Evolutionary conservation across 2,329 filamentous ascomycete genomes (phyloP).

Genomic region (Fusarium gaditjirri): DNA sequence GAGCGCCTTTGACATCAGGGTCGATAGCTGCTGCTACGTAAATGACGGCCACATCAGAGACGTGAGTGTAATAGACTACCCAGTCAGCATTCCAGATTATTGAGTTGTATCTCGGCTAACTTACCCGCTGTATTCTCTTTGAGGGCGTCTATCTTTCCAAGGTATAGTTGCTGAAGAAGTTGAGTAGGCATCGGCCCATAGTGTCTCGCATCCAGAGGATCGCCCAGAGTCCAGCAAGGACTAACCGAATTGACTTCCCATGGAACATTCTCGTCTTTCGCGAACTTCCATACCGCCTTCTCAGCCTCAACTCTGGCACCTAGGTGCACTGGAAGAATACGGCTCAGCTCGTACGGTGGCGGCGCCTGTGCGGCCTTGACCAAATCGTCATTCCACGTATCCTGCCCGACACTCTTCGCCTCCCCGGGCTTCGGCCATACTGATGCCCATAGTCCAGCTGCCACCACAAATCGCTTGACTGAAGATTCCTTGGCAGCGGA

Average conservation of each 20-base stretch:
- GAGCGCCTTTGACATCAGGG: conserved; percentile 10
- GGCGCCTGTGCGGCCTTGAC: conserved; percentile 24
- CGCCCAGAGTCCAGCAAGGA: conserved; percentile 28
- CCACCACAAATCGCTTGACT: conserved; percentile 35
- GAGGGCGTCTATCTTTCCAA: conserved; percentile 15
- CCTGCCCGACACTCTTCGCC: neutral
- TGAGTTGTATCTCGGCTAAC: accelerated
- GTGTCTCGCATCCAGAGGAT: conserved; percentile 18
- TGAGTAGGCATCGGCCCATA: conserved; percentile 30
- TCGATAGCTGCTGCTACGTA: conserved; percentile 34
- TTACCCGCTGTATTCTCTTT: conserved; percentile 18
- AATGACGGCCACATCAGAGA: conserved; percentile 31
- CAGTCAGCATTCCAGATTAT: neutral
- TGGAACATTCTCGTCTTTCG: conserved; percentile 16
- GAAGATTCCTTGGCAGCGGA: conserved; percentile 30
- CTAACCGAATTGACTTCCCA: conserved; percentile 37
- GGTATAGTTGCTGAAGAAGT: conserved; percentile 32
- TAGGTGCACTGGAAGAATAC: conserved; percentile 13
- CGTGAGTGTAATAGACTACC: conserved; percentile 37
- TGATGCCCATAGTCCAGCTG: conserved; percentile 28
- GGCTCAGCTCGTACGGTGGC: conserved; percentile 26
- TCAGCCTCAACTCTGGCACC: conserved; percentile 29
- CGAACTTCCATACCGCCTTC: conserved; percentile 40
- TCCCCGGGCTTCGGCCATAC: conserved; percentile 18
- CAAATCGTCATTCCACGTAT: conserved; percentile 36